Percentiles rank a stretch among this genome's conserved stretches.
phyloP scores from a whole-genome alignment of 2,329 filamentous ascomycete species.

The Colletotrichum salicis region DNA sequence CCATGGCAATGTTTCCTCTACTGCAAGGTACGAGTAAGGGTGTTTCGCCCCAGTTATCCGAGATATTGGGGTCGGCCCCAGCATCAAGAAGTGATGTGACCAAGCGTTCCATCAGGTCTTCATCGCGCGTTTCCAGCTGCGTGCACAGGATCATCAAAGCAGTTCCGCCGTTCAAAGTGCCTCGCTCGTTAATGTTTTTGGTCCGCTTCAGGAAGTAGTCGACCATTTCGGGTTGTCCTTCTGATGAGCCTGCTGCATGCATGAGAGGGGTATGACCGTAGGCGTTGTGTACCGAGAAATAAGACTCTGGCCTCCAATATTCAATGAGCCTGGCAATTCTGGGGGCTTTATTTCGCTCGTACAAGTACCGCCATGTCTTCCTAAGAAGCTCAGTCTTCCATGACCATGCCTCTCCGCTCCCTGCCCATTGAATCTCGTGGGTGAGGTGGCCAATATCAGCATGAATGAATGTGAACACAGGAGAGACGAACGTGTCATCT shows the following conservation, averaged over 20 bases:
- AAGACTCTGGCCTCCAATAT: neutral
- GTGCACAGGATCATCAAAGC: slow-evolving; percentile 29
- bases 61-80: slow-evolving; percentile 33
- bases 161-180: slow-evolving; percentile 10
- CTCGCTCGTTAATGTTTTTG: slow-evolving; percentile 32
- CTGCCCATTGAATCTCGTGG: neutral
- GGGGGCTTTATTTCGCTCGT: neutral
- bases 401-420: neutral
- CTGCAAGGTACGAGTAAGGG: slow-evolving; percentile 23
- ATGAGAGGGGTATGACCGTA: slow-evolving; percentile 33
- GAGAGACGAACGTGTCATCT: neutral
- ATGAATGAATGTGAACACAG: neutral
- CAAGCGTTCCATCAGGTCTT: slow-evolving; percentile 7
- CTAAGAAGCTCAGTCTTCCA: neutral
- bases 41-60: slow-evolving; percentile 28
- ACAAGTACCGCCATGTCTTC: neutral
- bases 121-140: slow-evolving; percentile 10
- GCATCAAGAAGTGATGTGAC: slow-evolving; percentile 30
- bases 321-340: neutral
- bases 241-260: slow-evolving; percentile 29
- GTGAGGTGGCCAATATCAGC: slow-evolving; percentile 2
- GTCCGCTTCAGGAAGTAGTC: slow-evolving; percentile 32
- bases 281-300: neutral
- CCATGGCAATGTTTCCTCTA: slow-evolving; percentile 21
- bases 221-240: slow-evolving; percentile 30